Percentiles rank a stretch among this genome's conserved stretches.
These are phyloP conservation scores for Hypocrella siamensis DNA, from an alignment of 2,329 filamentous ascomycete species.

Conservation along the genomic window DNA sequence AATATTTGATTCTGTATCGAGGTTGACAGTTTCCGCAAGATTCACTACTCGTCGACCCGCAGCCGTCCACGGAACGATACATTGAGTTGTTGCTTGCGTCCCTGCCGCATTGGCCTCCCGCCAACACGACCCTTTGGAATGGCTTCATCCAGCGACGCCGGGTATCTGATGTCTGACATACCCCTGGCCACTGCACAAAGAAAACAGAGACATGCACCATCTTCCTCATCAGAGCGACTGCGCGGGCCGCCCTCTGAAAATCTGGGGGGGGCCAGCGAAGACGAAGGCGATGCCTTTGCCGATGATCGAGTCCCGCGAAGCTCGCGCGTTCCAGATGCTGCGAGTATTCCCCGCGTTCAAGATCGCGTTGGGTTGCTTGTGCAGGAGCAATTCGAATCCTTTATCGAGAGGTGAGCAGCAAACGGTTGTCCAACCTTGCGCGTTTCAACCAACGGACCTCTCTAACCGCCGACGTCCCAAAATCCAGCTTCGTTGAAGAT, in stretches of 20 bases:
- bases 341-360: slow-evolving; percentile 53
- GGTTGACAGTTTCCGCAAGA: too few species aligned
- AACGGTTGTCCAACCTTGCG: neutral
- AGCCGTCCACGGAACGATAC: too few species aligned
- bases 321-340: slow-evolving; percentile 28
- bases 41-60: too few species aligned
- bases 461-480: neutral
- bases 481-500: slow-evolving; percentile 48
- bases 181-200: slow-evolving; percentile 26
- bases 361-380: slow-evolving; percentile 62
- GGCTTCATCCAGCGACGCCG: slow-evolving; percentile 40
- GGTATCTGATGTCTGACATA: slow-evolving; percentile 41
- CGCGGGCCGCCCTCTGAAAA: slow-evolving; percentile 48
- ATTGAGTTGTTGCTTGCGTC: too few species aligned
- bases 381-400: slow-evolving; percentile 62
- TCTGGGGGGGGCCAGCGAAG: slow-evolving; percentile 42
- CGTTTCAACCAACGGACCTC: too few species aligned
- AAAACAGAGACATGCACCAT: slow-evolving; percentile 25
- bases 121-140: slow-evolving; percentile 18
- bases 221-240: slow-evolving; percentile 37
- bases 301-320: slow-evolving; percentile 46
- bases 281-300: slow-evolving; percentile 45
- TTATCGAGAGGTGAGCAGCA: slow-evolving; percentile 51
- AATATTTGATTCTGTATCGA: too few species aligned
- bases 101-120: too few species aligned